Base-by-base conservation (phyloP, 208 protist species). In the Crithidia fasciculata region DNA sequence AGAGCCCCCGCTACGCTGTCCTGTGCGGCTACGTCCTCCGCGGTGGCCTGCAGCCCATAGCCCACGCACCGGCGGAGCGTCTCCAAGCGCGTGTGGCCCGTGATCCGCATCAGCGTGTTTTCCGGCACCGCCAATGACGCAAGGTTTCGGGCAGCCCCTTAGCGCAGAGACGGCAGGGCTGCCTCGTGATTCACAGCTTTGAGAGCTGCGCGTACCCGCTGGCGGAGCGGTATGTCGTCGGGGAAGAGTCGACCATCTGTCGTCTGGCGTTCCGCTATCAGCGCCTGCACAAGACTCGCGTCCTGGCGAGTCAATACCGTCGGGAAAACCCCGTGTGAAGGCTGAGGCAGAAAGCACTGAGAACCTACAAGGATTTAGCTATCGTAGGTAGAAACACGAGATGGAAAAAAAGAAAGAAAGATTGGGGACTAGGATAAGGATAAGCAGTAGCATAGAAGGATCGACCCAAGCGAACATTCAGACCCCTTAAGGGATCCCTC, bases 341-440 rank as follows among this genome's bases (percentile, higher is more conserved):
- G 12, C 57, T 6, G 39, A 12, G 57, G 19, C 52, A 61, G 28
- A 28, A 28, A 2, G 28, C 28, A 28, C 28, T 28, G 28, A 28
- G 0, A 28, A 28, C 28, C 28, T 28, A 28, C 1, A 28, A 28
- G 28, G 28, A 28, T 28, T 28, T 28, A 28, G 28, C 28, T 28
- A 28, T 28, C 0, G 28, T 28, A 1, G 28, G 28, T 2, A 9
- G 37, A 15, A 49, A 49, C 45, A 49, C 39, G 12, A 49, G 54
- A 57, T 56, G 54, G 28, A 56, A 71, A 44, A 49, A 65, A 71
- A 64, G 50, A 68, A 62, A 71, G 43, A 55, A 74, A 62, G 19
- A 72, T 55, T 60, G 40, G 28, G 74, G 18, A 67, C 19, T 39
- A 37, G 47, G 8, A 52, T 9, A 3, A 67, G 47, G 39, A n/a